Conservation (phyloP, 805 yeast species). For the Lipomyces yamadae region DNA sequence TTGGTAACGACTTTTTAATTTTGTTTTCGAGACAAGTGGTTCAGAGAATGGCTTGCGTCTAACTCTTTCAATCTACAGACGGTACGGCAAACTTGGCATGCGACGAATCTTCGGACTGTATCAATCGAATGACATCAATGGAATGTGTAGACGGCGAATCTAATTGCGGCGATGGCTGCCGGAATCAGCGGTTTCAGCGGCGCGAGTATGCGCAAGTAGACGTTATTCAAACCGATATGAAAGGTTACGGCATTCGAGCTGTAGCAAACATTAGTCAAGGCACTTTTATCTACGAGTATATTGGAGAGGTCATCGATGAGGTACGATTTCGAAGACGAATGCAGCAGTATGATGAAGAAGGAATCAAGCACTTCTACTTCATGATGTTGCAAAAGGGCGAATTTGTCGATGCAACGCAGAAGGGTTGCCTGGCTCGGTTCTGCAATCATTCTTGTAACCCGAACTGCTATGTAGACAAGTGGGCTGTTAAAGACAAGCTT, state of each 20-base stretch:
- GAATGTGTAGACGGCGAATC: conserved; percentile 80
- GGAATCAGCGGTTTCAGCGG: conserved; percentile 85
- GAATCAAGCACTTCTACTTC: conserved; percentile 93
- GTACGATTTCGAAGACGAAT: conserved; percentile 72
- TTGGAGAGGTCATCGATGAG: conserved; percentile 92
- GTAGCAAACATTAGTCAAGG: conserved; percentile 59
- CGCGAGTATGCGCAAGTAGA: conserved; percentile 74
- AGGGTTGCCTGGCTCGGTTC: conserved; percentile 87
- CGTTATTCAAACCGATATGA: conserved; percentile 78
- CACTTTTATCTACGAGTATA: conserved; percentile 85
- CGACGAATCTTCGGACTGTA: conserved; percentile 84
- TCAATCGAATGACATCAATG: conserved; percentile 86
- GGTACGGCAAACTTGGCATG: conserved; percentile 67
- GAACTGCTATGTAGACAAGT: conserved; percentile 91
- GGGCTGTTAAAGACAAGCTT: conserved; percentile 91
- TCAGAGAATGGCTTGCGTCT: conserved; percentile 12
- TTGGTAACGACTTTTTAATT: conserved; percentile 9
- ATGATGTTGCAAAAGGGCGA: conserved; percentile 86
- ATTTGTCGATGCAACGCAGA: conserved; percentile 90
- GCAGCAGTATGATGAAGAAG: conserved; percentile 71
- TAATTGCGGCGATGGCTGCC: conserved; percentile 78
- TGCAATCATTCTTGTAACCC: conserved; percentile 96
- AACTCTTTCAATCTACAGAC: conserved; percentile 34
- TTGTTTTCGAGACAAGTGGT: conserved; percentile 17
- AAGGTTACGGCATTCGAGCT: conserved; percentile 91